Percentiles rank a stretch among this genome's conserved stretches.
Conservation (phyloP, 78 protist species). For the Dictyostelium intermedium region DNA sequence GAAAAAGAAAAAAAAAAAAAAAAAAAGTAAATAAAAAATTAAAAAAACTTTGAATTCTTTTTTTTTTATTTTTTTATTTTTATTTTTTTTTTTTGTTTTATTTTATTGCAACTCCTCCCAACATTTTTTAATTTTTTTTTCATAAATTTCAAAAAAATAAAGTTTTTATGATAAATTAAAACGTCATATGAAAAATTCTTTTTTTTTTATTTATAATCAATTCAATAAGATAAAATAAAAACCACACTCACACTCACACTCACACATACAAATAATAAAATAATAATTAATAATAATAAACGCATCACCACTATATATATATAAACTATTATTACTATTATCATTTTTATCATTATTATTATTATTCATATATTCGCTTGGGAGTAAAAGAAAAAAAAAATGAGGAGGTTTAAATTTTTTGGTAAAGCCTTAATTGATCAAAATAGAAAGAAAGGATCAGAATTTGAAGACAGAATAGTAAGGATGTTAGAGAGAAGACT, state of each 20-base stretch:
- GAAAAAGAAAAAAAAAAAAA: background rate
- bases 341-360: no score
- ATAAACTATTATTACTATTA: no score
- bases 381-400: no score
- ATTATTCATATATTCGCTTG: no score
- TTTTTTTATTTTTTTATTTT: background rate
- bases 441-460: background rate
- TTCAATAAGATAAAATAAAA: no score
- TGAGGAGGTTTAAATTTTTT: background rate
- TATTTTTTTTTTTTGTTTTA: background rate
- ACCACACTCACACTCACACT: no score
- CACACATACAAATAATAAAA: no score
- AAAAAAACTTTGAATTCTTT: background rate
- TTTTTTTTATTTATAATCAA: no score
- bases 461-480: conserved; percentile 46
- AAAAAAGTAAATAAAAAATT: background rate
- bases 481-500: conserved; percentile 9
- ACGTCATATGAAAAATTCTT: background rate
- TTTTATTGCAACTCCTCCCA: no score
- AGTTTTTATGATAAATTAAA: background rate
- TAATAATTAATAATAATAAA: no score
- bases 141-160: background rate
- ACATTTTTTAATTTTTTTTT: background rate
- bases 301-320: no score
- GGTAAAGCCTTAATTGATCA: no score